Percentiles rank a stretch among this genome's conserved stretches.
These are phyloP conservation scores for Ogataea hybrid DNA, from an alignment of 1,139 yeast genomes.

Conservation along the genomic window DNA sequence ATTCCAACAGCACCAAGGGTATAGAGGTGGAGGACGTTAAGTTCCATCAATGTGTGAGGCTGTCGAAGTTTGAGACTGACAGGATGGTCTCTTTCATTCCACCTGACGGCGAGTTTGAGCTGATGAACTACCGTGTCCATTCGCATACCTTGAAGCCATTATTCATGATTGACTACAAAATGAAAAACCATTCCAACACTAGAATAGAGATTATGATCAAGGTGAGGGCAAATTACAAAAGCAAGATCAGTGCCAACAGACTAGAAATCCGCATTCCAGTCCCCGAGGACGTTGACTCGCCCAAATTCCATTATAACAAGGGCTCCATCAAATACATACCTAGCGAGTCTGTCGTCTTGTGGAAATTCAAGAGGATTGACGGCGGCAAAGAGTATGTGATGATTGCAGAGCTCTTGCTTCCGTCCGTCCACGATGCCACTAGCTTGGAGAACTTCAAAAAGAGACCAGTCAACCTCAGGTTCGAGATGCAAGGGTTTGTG, in stretches of 20 bases:
- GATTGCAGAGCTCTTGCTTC: conserved; percentile 89
- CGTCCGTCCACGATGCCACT: conserved; percentile 71
- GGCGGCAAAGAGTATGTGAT: conserved; percentile 92
- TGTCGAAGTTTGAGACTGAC: conserved; percentile 65
- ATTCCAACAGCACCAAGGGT: conserved; percentile 32
- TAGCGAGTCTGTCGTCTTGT: conserved; percentile 75
- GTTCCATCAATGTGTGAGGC: conserved; percentile 86
- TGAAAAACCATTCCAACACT: conserved; percentile 79
- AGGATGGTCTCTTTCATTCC: conserved; percentile 74
- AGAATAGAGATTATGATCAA: conserved; percentile 83
- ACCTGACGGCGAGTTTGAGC: conserved; percentile 90
- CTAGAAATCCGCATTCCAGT: conserved; percentile 90
- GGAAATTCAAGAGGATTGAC: conserved; percentile 92
- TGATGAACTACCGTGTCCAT: conserved; percentile 71
- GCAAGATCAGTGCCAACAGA: conserved; percentile 88
- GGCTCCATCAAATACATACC: conserved; percentile 94
- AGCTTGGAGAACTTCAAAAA: conserved; percentile 42
- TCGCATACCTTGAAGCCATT: conserved; percentile 91
- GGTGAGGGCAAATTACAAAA: conserved; percentile 89
- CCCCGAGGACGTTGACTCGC: conserved; percentile 97
- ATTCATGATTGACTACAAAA: conserved; percentile 80
- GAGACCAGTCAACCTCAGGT: conserved; percentile 87
- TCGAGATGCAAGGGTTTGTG: conserved; percentile 96
- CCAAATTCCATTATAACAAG: conserved; percentile 64
- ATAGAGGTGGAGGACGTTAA: conserved; percentile 93